phyloP scores from a whole-genome alignment of 495 filamentous ascomycete genomes.

The Aspergillus conjunctus region DNA sequence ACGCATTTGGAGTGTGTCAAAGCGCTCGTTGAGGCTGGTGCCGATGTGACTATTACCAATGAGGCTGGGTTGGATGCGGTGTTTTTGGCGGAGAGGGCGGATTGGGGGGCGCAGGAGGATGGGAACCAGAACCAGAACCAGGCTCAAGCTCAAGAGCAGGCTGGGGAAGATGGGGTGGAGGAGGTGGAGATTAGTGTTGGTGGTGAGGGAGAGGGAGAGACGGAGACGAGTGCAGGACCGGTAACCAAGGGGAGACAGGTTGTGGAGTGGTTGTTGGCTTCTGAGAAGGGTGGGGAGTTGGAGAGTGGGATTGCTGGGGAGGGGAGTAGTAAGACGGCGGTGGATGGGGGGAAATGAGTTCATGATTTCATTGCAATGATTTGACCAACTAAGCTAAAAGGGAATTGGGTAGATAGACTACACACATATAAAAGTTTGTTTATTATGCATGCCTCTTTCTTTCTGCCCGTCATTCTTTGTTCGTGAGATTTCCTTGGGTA shows the following conservation, averaged over 20 bases:
- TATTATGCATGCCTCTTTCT: no score
- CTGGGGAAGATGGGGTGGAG: constrained; percentile 8
- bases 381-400: neutral
- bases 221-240: constrained; percentile 27
- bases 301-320: constrained; percentile 35
- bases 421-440: constrained; percentile 14
- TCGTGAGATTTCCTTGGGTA: no score
- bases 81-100: constrained; percentile 75
- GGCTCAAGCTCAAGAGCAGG: constrained; percentile 30
- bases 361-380: constrained; percentile 2
- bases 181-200: constrained; percentile 12
- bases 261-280: constrained; percentile 51
- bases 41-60: constrained; percentile 74
- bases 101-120: constrained; percentile 37
- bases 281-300: constrained; percentile 41
- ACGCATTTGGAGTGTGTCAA: constrained; percentile 82
- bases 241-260: constrained; percentile 46
- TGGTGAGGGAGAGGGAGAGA: constrained; percentile 16
- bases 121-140: constrained; percentile 29
- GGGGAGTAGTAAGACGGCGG: constrained; percentile 8
- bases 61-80: constrained; percentile 81
- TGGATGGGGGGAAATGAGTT: constrained; percentile 23
- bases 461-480: no score
- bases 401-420: neutral
- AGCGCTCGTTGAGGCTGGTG: constrained; percentile 69